Conservation (phyloP, 306 rosid species). For the Benincasa hispida region DNA sequence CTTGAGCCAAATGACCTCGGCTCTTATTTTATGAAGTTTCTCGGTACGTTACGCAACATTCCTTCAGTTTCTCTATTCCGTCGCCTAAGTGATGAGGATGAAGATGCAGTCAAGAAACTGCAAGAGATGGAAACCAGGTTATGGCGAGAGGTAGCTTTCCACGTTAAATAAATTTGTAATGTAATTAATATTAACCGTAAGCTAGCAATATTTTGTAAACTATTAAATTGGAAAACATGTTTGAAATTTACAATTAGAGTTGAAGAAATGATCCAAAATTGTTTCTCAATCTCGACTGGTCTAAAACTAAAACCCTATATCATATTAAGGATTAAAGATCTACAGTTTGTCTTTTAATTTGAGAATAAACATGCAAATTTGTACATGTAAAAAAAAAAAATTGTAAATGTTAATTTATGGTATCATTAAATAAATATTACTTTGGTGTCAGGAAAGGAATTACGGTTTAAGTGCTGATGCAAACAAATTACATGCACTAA, state of each 20-base stretch:
- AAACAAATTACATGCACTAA: conserved; percentile 53
- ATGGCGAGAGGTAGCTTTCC: conserved; percentile 45
- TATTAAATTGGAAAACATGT: neutral
- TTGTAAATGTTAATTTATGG: neutral
- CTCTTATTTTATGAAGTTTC: conserved; percentile 76
- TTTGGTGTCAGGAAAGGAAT: conserved; percentile 54
- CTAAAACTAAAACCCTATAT: neutral
- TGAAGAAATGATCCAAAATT: neutral
- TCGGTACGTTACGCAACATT: conserved; percentile 62
- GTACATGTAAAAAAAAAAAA: too few relatives aligned
- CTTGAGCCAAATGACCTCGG: conserved; percentile 70
- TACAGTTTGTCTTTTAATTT: neutral
- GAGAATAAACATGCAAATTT: neutral
- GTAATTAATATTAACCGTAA: neutral
- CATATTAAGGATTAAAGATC: neutral
- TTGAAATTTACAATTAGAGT: neutral
- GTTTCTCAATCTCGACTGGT: neutral
- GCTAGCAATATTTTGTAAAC: neutral
- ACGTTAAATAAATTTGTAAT: neutral
- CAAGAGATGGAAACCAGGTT: conserved; percentile 54
- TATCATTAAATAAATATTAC: neutral
- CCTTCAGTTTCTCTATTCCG: conserved; percentile 85
- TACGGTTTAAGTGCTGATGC: conserved; percentile 30
- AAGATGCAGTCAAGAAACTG: conserved; percentile 46
- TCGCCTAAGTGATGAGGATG: conserved; percentile 53